These are phyloP conservation scores for Calonectria leucothoes DNA, from an alignment of 2,329 filamentous ascomycete genomes.

Conservation along the genomic window DNA sequence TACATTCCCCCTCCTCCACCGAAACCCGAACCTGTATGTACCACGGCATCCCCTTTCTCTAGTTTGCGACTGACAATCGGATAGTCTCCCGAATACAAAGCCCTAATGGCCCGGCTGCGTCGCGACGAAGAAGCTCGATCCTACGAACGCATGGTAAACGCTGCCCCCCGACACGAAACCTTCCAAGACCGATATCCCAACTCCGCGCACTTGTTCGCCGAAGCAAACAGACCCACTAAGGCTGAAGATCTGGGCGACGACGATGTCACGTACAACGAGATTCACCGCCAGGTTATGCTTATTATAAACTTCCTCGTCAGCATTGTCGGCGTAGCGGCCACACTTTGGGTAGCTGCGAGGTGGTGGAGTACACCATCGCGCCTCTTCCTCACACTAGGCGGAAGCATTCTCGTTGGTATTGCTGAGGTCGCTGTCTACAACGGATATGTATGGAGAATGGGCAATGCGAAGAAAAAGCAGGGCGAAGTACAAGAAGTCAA, in stretches of 20 bases:
- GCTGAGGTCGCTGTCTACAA: constrained; percentile 84
- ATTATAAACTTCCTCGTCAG: constrained; percentile 93
- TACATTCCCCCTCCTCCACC: constrained; percentile 85
- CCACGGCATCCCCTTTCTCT: neutral
- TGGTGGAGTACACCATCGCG: constrained; percentile 81
- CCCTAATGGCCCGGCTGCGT: constrained; percentile 86
- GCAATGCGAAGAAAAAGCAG: constrained; percentile 74
- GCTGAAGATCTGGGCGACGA: constrained; percentile 66
- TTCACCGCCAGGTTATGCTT: constrained; percentile 84
- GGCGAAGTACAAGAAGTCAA: constrained; percentile 72
- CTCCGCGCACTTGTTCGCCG: constrained; percentile 67
- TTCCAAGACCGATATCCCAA: constrained; percentile 70
- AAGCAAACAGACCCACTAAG: constrained; percentile 60
- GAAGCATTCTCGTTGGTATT: constrained; percentile 75
- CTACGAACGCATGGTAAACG: constrained; percentile 84
- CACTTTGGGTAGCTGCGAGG: constrained; percentile 81
- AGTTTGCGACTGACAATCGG: neutral
- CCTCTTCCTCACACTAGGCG: constrained; percentile 77
- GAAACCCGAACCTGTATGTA: constrained; percentile 79
- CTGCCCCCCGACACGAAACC: constrained; percentile 64
- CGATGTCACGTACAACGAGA: constrained; percentile 75
- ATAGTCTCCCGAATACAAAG: constrained; percentile 84
- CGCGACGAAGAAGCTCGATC: constrained; percentile 83
- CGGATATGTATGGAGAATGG: constrained; percentile 78
- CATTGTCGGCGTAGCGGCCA: constrained; percentile 81